These are phyloP conservation scores for Peronospora farinosa DNA, from an alignment of 352 stramenopile species.

Conservation along the genomic window DNA sequence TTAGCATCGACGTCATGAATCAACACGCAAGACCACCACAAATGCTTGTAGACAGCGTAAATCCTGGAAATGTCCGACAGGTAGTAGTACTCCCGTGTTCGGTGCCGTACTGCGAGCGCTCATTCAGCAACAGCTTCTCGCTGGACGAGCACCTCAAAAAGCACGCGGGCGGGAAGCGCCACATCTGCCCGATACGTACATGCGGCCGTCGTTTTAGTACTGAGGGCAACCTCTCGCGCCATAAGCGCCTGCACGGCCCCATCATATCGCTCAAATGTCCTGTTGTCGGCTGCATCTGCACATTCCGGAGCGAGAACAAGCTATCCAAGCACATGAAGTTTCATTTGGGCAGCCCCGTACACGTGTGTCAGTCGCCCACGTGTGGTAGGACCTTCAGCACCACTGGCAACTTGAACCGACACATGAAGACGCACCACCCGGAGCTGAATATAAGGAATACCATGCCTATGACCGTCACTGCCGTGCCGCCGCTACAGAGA, in stretches of 20 bases:
- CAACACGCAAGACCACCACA: not conserved
- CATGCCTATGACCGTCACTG: slow-evolving; percentile 14
- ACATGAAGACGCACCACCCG: slow-evolving; percentile 52
- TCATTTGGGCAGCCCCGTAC: slow-evolving; percentile 42
- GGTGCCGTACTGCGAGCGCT: slow-evolving; percentile 32
- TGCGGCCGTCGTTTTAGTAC: slow-evolving; percentile 52
- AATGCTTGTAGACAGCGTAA: slow-evolving; percentile 8
- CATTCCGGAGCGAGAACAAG: slow-evolving; percentile 51
- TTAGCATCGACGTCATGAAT: not conserved
- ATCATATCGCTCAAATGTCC: slow-evolving; percentile 47
- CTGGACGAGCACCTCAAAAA: slow-evolving; percentile 44
- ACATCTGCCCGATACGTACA: slow-evolving; percentile 43
- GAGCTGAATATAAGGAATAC: slow-evolving; percentile 22
- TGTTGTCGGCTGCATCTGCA: slow-evolving; percentile 40
- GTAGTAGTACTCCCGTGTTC: slow-evolving; percentile 27
- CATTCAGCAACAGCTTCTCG: slow-evolving; percentile 30
- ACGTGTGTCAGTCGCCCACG: slow-evolving; percentile 32
- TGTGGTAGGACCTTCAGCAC: slow-evolving; percentile 64
- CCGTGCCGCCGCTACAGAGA: slow-evolving; percentile 4
- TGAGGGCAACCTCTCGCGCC: slow-evolving; percentile 48
- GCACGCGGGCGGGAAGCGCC: slow-evolving; percentile 41
- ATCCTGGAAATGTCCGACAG: slow-evolving; percentile 3
- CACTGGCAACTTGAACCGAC: slow-evolving; percentile 48
- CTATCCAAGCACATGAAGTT: slow-evolving; percentile 65
- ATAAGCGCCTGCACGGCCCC: slow-evolving; percentile 52